phyloP scores from a whole-genome alignment of 331 rosid genomes.

The Dryas integrifolia region DNA sequence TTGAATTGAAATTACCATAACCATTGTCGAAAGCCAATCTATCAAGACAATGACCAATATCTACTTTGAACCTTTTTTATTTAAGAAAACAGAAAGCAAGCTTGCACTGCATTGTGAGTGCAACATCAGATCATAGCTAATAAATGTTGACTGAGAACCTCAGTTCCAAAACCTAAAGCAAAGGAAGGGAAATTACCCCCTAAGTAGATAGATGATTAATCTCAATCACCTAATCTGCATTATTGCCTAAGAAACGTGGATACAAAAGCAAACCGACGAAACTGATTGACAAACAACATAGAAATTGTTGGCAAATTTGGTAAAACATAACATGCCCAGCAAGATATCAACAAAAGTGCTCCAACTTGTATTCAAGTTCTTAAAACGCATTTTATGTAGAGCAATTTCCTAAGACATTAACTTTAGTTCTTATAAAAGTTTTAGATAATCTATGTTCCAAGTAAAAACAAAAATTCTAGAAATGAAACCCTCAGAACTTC shows the following conservation, averaged over 20 bases:
- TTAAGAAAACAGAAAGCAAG: no score
- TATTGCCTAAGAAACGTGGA: not conserved
- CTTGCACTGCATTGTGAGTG: no score
- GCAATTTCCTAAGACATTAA: not conserved
- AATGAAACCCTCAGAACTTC: slow-evolving; percentile 12
- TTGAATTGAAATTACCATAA: no score
- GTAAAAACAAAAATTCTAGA: not conserved
- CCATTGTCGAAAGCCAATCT: no score
- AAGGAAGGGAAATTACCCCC: no score
- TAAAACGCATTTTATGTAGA: not conserved
- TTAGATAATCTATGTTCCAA: slow-evolving; percentile 10
- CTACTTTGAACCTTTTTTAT: no score
- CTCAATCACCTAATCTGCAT: no score
- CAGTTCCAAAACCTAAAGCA: no score
- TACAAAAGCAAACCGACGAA: not conserved
- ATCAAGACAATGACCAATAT: no score
- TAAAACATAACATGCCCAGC: not conserved
- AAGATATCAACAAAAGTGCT: slow-evolving; percentile 7
- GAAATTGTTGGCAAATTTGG: not conserved
- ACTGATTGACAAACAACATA: not conserved
- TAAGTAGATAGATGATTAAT: no score
- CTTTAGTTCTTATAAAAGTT: slow-evolving; percentile 6
- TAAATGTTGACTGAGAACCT: no score
- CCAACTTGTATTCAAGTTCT: not conserved
- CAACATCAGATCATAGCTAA: no score